Evolutionary conservation across 169 alveolate genomes (phyloP).

Genomic region (Eimeria tenella): DNA sequence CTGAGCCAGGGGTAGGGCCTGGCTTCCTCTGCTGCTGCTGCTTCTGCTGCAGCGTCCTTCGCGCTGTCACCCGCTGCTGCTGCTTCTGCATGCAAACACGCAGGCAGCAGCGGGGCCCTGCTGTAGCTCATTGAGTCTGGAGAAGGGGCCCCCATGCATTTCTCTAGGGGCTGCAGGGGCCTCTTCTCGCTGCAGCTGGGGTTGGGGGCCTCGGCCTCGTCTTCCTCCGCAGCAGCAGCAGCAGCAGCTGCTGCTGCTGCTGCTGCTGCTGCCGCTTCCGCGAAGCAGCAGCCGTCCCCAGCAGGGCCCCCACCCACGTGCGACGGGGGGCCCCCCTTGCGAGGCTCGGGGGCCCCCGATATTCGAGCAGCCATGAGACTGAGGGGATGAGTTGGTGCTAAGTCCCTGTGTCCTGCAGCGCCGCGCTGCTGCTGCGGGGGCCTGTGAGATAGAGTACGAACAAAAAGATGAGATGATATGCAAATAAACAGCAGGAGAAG

Average conservation of each 20-base stretch:
- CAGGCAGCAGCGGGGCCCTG: slow-evolving; percentile 52
- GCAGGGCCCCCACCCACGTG: not conserved
- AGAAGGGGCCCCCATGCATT: not conserved
- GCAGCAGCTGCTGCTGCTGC: slow-evolving; percentile 3
- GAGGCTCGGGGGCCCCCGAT: slow-evolving; percentile 10
- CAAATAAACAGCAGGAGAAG: not conserved
- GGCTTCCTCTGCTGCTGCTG: slow-evolving; percentile 36
- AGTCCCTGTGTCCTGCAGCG: not conserved
- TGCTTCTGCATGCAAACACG: slow-evolving; percentile 37
- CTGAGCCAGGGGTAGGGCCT: slow-evolving; percentile 43
- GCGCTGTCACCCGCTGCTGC: slow-evolving; percentile 44
- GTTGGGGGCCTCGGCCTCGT: not conserved
- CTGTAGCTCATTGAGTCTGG: slow-evolving; percentile 4
- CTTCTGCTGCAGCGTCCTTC: slow-evolving; percentile 25
- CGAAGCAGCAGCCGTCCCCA: not conserved
- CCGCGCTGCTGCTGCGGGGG: slow-evolving; percentile 31
- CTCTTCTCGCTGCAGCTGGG: not conserved
- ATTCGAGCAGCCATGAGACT: slow-evolving; percentile 23
- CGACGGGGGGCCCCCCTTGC: slow-evolving; percentile 2
- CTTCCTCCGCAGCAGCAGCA: slow-evolving; percentile 41
- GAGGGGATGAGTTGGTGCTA: not conserved
- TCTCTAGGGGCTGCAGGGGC: not conserved
- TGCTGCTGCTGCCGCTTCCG: not conserved
- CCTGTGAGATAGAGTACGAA: not conserved
- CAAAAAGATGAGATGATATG: not conserved